A percentile compares a stretch with the other conserved stretches of the same genome.
Conservation (phyloP, 2,329 filamentous ascomycete species). For the Zalaria obscura region DNA sequence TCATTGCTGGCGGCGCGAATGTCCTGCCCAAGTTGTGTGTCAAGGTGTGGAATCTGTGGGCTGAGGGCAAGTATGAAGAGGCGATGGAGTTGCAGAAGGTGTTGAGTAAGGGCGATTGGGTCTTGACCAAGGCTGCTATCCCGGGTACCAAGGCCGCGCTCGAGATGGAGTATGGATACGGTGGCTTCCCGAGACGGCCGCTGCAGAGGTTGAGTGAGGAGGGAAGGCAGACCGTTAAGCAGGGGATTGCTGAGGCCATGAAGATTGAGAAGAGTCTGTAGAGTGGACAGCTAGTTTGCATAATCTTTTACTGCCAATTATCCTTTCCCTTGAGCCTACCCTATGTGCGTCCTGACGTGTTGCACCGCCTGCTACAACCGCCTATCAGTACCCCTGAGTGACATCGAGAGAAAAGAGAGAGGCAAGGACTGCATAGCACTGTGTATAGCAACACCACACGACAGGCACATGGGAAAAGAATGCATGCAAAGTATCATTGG, state of each 20-base stretch:
- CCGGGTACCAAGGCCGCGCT: constrained; percentile 77
- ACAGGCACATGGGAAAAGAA: too few species aligned
- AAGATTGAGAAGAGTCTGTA: constrained; percentile 15
- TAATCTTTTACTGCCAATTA: too few species aligned
- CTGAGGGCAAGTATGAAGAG: constrained; percentile 59
- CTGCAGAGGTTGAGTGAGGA: constrained; percentile 51
- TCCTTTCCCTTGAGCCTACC: too few species aligned
- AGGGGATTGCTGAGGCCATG: constrained; percentile 15
- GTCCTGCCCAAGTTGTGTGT: constrained; percentile 73
- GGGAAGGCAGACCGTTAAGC: constrained; percentile 13
- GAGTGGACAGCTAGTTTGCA: background rate
- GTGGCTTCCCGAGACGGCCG: constrained; percentile 59
- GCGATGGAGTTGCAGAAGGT: constrained; percentile 61
- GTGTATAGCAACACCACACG: too few species aligned
- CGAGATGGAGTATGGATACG: constrained; percentile 70
- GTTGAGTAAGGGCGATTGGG: constrained; percentile 71
- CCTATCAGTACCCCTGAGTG: too few species aligned
- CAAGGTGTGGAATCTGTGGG: constrained; percentile 63
- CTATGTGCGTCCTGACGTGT: too few species aligned
- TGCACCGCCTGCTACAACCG: too few species aligned
- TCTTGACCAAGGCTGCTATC: constrained; percentile 67
- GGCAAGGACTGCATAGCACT: too few species aligned
- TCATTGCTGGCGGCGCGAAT: constrained; percentile 77
- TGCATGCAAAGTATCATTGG: too few species aligned
- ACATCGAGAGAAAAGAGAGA: too few species aligned